phyloP scores from a whole-genome alignment of 176 grass and related monocot genomes.

The Leersia perrieri region DNA sequence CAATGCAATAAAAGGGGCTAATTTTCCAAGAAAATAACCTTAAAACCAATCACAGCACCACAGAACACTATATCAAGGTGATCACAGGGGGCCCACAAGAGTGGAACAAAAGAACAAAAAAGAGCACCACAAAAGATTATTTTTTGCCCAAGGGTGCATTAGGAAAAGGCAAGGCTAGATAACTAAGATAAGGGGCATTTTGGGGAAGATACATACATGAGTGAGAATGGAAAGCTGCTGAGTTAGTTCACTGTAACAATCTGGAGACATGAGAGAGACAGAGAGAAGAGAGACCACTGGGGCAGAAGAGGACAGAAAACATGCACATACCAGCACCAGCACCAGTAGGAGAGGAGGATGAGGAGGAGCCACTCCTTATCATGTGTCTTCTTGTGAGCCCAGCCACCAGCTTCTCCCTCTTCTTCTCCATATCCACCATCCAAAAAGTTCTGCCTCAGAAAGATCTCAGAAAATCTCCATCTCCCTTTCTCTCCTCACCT shows the following conservation, averaged over 20 bases:
- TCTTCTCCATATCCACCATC: slow-evolving; percentile 48
- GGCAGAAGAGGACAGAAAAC: neutral
- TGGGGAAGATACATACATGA: slow-evolving; percentile 29
- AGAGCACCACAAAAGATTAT: neutral
- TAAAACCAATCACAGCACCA: slow-evolving; percentile 37
- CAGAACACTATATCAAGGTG: neutral
- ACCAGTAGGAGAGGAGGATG: neutral
- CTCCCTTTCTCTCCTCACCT: neutral
- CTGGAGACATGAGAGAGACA: neutral
- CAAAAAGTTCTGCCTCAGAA: slow-evolving; percentile 27
- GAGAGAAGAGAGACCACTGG: neutral
- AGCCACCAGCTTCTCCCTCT: slow-evolving; percentile 29
- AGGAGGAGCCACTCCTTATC: slow-evolving; percentile 31
- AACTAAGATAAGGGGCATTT: slow-evolving; percentile 47
- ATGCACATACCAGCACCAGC: slow-evolving; percentile 3
- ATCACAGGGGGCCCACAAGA: slow-evolving; percentile 9
- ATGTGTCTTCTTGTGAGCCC: slow-evolving; percentile 31
- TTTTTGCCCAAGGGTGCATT: slow-evolving; percentile 17
- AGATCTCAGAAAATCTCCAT: slow-evolving; percentile 12
- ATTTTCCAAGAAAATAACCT: slow-evolving; percentile 28
- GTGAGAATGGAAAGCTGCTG: slow-evolving; percentile 7
- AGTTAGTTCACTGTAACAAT: slow-evolving; percentile 29
- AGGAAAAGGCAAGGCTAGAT: neutral
- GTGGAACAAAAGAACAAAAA: neutral
- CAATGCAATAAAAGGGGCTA: slow-evolving; percentile 17